phyloP scores from a whole-genome alignment of 768 basidiomycete species.

The Tulasnella sp. region DNA sequence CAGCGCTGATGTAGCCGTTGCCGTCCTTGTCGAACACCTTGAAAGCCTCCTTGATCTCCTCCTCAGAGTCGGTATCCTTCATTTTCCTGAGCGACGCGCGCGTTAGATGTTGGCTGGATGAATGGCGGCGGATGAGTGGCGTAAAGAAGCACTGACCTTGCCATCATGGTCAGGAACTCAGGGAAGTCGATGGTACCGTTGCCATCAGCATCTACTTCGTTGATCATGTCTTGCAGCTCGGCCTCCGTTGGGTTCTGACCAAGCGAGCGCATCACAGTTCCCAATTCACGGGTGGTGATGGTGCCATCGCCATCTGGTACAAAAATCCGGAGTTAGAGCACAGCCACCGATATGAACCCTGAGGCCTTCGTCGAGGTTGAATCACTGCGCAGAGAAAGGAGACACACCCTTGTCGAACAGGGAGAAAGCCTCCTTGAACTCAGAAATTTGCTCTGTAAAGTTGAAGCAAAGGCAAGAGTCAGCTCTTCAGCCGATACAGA shows the following conservation, averaged over 20 bases:
- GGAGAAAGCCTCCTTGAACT: constrained; percentile 99
- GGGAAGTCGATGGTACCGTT: constrained; percentile 87
- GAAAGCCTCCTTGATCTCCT: constrained; percentile 96
- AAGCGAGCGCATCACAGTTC: constrained; percentile 90
- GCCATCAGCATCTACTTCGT: constrained; percentile 88
- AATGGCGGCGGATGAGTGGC: not conserved
- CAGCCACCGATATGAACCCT: constrained; percentile 14
- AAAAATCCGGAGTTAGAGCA: constrained; percentile 10
- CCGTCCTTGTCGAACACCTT: constrained; percentile 97
- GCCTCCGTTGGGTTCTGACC: constrained; percentile 93
- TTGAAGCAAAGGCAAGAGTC: constrained; percentile 4
- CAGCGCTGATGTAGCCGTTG: constrained; percentile 84
- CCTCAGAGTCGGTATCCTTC: constrained; percentile 90
- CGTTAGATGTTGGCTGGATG: not conserved
- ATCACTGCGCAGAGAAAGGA: constrained; percentile 5
- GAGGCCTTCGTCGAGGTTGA: constrained; percentile 15
- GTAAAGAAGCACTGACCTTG: constrained; percentile 42
- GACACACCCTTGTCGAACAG: constrained; percentile 90
- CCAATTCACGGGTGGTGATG: constrained; percentile 87
- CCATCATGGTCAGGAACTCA: constrained; percentile 85
- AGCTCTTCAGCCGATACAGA: not conserved
- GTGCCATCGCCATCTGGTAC: constrained; percentile 89
- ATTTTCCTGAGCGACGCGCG: constrained; percentile 59
- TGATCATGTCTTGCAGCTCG: constrained; percentile 94
- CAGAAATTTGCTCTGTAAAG: constrained; percentile 82